Evolutionary conservation across 495 filamentous ascomycete genomes (phyloP), one percentile per base, ranked within the genome.

Genomic region (Hypoxylon fuscum): DNA sequence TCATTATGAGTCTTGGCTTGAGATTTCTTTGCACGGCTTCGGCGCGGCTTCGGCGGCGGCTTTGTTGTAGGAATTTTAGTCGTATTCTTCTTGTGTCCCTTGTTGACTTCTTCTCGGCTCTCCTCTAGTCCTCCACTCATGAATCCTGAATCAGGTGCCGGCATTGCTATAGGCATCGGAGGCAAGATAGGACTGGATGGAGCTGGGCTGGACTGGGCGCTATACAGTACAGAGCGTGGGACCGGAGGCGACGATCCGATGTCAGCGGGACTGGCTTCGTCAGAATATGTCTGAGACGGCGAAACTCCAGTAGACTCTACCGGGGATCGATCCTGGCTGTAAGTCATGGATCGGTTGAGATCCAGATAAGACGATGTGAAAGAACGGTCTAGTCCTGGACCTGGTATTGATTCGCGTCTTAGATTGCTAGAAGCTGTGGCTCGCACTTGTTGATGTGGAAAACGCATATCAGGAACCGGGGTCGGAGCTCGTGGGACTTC

Each of bases 211-310:
- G 82, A 75, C 57, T 73, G 74, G 11, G 81, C 71, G 38, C 57
- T 70, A 61, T 74, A 81, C 15, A 76, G 59, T 12, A 71, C 64
- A 25, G 78, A 74, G 47, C 85, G 79, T 32, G 90, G 82, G 1
- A 92, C 80, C 0, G 91, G 91, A 23, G 91, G 91, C 3, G 91
- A 95, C 1, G 91, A 96, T 2, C 85, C 85, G 59, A 96, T 88
- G 41, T 84, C 87, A 1, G 73, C 76, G 11, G 86, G 82, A 35
- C 84, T 87, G 22, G 80, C 77, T 47, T 79, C 81, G 15, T 82
- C 81, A 21, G 79, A 83, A 61, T 78, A 80, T 22, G 73, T 77
- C 40, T 77, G 77, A 64, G 86, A 84, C 1, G 86, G 87, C 11
- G 87, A 88, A 21, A 75, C 78, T 11, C 72, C 76, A 14, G 74